Evolutionary conservation across 768 basidiomycete species (phyloP).

Genomic region (Favolaschia claudopus): DNA sequence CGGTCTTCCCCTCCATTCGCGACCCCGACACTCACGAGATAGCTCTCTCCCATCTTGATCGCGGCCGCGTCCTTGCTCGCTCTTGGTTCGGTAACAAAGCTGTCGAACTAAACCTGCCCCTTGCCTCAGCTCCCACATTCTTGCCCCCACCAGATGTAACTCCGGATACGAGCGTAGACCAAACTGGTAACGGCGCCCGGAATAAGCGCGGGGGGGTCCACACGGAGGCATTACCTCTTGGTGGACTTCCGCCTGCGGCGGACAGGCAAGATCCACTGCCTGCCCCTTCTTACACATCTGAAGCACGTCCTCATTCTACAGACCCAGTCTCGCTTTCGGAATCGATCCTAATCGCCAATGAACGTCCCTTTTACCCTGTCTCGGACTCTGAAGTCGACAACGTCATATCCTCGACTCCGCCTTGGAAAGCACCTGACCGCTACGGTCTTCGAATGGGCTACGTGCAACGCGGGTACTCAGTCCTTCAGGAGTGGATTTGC

Average conservation of each 20-base stretch:
- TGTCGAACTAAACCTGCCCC: no score
- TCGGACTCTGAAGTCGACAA: background rate
- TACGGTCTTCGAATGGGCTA: background rate
- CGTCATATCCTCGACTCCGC: background rate
- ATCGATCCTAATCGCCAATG: background rate
- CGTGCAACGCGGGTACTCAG: background rate
- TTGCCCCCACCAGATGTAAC: constrained; percentile 9
- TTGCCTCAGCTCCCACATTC: no score
- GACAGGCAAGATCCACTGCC: constrained; percentile 9
- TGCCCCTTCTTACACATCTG: background rate
- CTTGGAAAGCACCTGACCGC: background rate
- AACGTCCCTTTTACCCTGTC: background rate
- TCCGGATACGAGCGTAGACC: background rate
- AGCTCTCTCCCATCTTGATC: background rate
- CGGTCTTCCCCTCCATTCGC: background rate
- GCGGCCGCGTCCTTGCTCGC: background rate
- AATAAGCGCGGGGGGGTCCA: background rate
- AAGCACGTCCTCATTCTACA: background rate
- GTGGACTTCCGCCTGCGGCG: constrained; percentile 1
- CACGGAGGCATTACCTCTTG: background rate
- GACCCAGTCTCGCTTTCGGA: background rate
- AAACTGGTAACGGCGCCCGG: background rate
- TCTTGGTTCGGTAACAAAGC: background rate
- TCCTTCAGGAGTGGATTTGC: background rate
- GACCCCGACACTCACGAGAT: background rate